Percentiles rank a stretch among this genome's conserved stretches.
Conservation (phyloP, 139 green algal species). For the Chlorella sp. region DNA sequence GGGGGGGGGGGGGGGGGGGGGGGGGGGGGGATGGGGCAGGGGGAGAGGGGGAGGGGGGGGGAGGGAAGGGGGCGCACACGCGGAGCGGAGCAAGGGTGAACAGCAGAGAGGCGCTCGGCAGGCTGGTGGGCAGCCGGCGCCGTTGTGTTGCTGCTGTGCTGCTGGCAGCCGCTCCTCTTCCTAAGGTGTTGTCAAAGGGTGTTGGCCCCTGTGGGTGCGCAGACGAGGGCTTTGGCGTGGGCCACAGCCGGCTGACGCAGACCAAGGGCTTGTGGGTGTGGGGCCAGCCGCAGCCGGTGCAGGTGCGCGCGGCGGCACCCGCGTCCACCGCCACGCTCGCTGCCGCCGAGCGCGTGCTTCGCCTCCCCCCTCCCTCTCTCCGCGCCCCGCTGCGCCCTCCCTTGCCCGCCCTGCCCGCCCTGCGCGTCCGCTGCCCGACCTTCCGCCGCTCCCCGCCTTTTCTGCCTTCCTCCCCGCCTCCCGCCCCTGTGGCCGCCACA, state of each 20-base stretch:
- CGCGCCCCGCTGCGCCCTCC: neutral
- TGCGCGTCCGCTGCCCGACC: too few relatives aligned
- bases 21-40: too few relatives aligned
- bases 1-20: too few relatives aligned
- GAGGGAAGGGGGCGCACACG: too few relatives aligned
- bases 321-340: neutral
- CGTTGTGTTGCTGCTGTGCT: slow-evolving; percentile 37
- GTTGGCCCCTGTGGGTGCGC: slow-evolving; percentile 1
- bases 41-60: too few relatives aligned
- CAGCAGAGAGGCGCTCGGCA: slow-evolving; percentile 85
- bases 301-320: neutral
- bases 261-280: slow-evolving; percentile 96
- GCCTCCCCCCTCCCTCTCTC: neutral
- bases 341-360: neutral
- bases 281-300: slow-evolving; percentile 64
- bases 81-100: neutral
- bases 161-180: neutral
- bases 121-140: slow-evolving; percentile 85
- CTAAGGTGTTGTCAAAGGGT: neutral
- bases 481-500: neutral
- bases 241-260: slow-evolving; percentile 88
- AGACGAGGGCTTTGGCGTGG: slow-evolving; percentile 92
- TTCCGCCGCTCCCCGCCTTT: too few relatives aligned
- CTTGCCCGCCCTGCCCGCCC: neutral
- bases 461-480: too few relatives aligned